Evolutionary conservation across 306 rosid species (phyloP), one percentile per base, ranked within the genome.

Genomic region (Corylus avellana): DNA sequence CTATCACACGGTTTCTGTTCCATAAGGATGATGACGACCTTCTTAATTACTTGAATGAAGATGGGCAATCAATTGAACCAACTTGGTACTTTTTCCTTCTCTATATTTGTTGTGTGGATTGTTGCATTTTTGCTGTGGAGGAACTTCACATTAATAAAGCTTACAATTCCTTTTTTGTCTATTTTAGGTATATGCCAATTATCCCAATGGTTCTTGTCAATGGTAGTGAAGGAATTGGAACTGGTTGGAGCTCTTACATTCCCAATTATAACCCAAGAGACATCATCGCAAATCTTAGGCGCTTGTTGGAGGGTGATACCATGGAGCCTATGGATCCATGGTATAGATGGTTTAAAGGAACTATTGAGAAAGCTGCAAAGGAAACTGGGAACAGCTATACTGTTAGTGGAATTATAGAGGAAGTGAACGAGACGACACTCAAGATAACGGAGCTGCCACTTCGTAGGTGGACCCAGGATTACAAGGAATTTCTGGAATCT

Each of bases 211-310:
- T 95, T 79, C 97, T 95, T 74, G 98, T 90, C 76, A 95, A 95
- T 78, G 98, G 98, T 42, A 90, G 98, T 81, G 98, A 95, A 77
- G 98, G 98, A 69, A 92, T 95, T 75, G 98, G 97, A 76, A 92
- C 97, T 0, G 96, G 97, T 8, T 95, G 97, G 98, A 92, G 97
- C 82, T 91, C 98, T 12, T 91, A 85, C 85, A 78, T 95, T 79
- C 98, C 98, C 10, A 95, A 95, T 70, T 95, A 95, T 75, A 95
- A 91, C 77, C 98, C 98, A 29, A 87, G 95, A 85, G 98, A 95
- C 5, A 87, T 95, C n/a, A 84, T 90, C 78, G 92, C 86, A 63
- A 95, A 95, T 61, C 83, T 91, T 9, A 91, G 91, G 88, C 89
- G 87, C 56, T 75, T 91, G 91, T 87, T 95, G 74, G 80, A 78